Evolutionary conservation across 805 yeast species (phyloP), one percentile per base, ranked within the genome.

Genomic region (Sugiyamaella chiloensis): DNA sequence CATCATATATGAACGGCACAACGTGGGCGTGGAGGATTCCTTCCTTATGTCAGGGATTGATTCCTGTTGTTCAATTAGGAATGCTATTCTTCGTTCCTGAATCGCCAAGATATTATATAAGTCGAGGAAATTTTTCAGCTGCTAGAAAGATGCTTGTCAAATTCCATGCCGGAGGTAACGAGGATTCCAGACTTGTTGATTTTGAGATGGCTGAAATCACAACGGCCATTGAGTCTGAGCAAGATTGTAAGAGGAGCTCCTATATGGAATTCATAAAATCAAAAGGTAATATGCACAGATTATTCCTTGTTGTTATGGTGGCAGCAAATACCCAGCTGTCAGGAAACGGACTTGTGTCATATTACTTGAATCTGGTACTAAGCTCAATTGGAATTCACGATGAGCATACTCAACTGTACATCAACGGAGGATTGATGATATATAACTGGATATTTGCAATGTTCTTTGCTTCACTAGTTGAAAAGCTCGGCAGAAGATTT

Each of bases 51-150:
- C 93, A 85, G 69, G 71, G 79, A 48, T 53, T 82, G 34, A 81
- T 83, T 60, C 50, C 86, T 42, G 65, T 85, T 32, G 60, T 82
- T 45, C 69, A 85, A 79, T 81, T 48, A 24, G 65, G 35, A 16
- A 68, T 72, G 23, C 60, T 71, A 34, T 59, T 78, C 37, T 76
- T 80, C 35, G 67, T 89, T 12, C 96, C 97, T 0, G 96, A 90
- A 65, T 80, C 90, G 31, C 96, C 96, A 0, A 73, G 96, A 50
- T 89, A 74, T 67, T 81, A 77, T 60, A 87, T 89, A 4, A 80
- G 79, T 57, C 81, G 83, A 55, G 83, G 85, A 61, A 52, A 73
- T 65, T 51, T 72, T 72, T 57, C 66, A 66, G 62, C 61, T 47
- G 65, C 62, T n/a, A 54, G 58, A 46, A 78, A 74, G 47, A 74